phyloP scores from a whole-genome alignment of 345 rosid species.

The Syzygium aromaticum region DNA sequence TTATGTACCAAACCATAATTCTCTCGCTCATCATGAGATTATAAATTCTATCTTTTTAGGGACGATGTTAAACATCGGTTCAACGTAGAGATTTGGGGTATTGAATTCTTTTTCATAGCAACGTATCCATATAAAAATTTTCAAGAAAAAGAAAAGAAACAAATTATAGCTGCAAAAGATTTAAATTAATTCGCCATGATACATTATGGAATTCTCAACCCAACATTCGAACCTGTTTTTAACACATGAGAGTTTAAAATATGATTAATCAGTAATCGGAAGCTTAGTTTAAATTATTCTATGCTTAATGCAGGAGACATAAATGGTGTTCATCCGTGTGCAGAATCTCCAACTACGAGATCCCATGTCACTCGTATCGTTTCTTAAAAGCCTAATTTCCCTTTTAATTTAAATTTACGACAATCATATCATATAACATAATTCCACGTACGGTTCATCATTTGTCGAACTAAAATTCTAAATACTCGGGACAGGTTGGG shows the following conservation, averaged over 20 bases:
- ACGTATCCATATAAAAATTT: background rate
- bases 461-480: background rate
- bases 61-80: background rate
- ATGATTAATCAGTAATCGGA: no score
- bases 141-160: background rate
- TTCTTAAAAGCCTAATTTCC: background rate
- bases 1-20: background rate
- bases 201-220: background rate
- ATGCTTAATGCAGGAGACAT: background rate
- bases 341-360: background rate
- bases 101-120: background rate
- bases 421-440: fast-evolving
- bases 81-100: background rate
- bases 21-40: no score
- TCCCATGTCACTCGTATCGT: background rate
- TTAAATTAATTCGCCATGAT: background rate
- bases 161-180: background rate
- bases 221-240: background rate
- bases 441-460: fast-evolving
- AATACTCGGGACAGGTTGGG: background rate
- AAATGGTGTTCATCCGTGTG: background rate
- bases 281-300: background rate
- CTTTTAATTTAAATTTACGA: background rate
- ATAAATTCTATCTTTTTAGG: background rate
- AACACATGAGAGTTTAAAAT: background rate